Percentiles rank a stretch among this genome's conserved stretches.
Evolutionary conservation across 768 basidiomycete genomes (phyloP).

Genomic region (Termitomyces sp.): DNA sequence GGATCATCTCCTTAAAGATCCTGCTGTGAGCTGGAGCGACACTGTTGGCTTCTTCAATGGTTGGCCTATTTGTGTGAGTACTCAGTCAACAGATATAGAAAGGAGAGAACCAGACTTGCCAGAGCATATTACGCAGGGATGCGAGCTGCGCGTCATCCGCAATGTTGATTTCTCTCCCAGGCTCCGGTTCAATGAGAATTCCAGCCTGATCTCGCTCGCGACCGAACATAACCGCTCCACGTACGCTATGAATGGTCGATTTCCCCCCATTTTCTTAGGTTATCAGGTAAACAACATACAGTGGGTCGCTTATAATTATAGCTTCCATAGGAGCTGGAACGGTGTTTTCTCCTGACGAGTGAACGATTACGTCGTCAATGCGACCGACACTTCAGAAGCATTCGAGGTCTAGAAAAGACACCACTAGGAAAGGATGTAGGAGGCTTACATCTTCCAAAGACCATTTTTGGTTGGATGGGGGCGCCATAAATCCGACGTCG

Average conservation of each 20-base stretch:
- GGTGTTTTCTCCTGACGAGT: conserved; percentile 12
- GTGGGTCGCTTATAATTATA: conserved; percentile 11
- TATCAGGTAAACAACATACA: conserved; percentile 6
- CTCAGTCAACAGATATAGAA: not conserved
- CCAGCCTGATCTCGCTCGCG: conserved; percentile 24
- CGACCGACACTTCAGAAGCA: not conserved
- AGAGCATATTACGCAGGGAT: not conserved
- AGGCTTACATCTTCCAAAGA: not conserved
- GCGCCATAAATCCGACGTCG: conserved; percentile 37
- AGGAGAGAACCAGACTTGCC: not conserved
- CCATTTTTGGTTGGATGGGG: conserved; percentile 29
- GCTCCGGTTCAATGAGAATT: conserved; percentile 24
- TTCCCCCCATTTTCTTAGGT: too few species aligned
- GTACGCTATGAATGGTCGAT: not conserved
- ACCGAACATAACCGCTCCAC: not conserved
- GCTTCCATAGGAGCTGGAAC: not conserved
- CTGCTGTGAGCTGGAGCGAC: conserved; percentile 33
- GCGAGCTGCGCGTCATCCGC: conserved; percentile 13
- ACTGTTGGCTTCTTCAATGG: conserved; percentile 33
- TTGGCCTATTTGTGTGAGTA: not conserved
- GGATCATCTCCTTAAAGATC: conserved; percentile 35
- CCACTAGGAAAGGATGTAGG: not conserved
- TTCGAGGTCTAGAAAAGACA: not conserved
- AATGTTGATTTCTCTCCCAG: conserved; percentile 23
- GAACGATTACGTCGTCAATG: conserved; percentile 22